phyloP scores from a whole-genome alignment of 139 green algal species.

The Zygnema cylindricum region DNA sequence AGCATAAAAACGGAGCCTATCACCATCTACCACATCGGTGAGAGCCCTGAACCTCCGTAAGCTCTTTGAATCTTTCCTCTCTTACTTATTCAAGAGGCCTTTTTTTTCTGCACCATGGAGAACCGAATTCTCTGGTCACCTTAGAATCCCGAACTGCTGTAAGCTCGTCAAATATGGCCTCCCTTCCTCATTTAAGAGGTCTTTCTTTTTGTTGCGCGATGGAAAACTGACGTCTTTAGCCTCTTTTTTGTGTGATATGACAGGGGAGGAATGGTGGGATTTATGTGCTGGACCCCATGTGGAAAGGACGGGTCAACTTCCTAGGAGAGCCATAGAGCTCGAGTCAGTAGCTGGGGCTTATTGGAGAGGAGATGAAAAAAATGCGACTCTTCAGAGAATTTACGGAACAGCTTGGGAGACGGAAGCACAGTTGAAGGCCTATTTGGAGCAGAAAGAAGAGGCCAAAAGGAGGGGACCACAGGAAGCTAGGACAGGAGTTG shows the following conservation, averaged over 20 bases:
- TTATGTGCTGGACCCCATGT: slow-evolving; percentile 96
- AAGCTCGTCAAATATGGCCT: too few relatives aligned
- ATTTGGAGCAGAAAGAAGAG: slow-evolving; percentile 79
- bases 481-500: slow-evolving; percentile 90
- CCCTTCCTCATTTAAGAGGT: too few relatives aligned
- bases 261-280: slow-evolving; percentile 82
- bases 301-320: slow-evolving; percentile 79
- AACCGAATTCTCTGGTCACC: too few relatives aligned
- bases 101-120: too few relatives aligned
- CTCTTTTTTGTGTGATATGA: too few relatives aligned
- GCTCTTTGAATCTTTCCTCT: too few relatives aligned
- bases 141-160: too few relatives aligned
- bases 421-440: slow-evolving; percentile 68
- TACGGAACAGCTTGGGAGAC: slow-evolving; percentile 85
- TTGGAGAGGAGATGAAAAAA: slow-evolving; percentile 88
- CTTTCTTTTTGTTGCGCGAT: too few relatives aligned
- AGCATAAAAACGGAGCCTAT: slow-evolving; percentile 85
- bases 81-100: too few relatives aligned
- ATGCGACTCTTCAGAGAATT: slow-evolving; percentile 86
- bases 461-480: slow-evolving; percentile 83
- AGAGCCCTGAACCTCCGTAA: too few relatives aligned
- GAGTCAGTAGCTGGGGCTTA: slow-evolving; percentile 86
- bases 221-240: too few relatives aligned
- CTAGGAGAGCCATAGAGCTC: slow-evolving; percentile 83
- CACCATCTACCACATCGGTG: slow-evolving; percentile 98